These are phyloP conservation scores for Xylaria castorea DNA, from an alignment of 495 filamentous ascomycete genomes.

Conservation along the genomic window DNA sequence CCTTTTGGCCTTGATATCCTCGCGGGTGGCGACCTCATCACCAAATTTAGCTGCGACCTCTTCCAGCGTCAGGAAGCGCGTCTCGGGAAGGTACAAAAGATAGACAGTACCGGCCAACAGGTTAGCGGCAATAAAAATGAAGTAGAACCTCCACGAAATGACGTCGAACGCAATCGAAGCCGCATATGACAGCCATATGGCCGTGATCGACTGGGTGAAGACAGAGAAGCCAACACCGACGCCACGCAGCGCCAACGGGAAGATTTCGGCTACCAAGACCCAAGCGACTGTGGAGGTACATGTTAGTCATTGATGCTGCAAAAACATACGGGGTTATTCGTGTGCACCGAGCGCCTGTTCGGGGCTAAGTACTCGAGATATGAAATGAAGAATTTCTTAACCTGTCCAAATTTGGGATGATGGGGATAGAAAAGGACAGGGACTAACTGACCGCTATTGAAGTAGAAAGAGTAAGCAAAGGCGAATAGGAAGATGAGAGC, in stretches of 20 bases:
- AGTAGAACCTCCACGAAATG: conserved; percentile 54
- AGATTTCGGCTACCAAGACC: conserved; percentile 33
- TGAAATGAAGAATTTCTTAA: not conserved
- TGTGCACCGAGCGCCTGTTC: not conserved
- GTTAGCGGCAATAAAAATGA: conserved; percentile 42
- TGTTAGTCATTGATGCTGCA: conserved; percentile 10
- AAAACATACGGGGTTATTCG: not conserved
- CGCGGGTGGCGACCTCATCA: conserved; percentile 10
- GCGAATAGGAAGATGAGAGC: conserved; percentile 31
- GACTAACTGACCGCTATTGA: conserved; percentile 26
- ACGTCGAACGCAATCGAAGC: conserved; percentile 53
- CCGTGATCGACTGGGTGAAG: conserved; percentile 39
- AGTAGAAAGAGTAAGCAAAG: conserved; percentile 29
- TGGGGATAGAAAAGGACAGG: not conserved
- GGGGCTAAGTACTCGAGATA: no score
- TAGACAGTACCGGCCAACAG: conserved; percentile 22
- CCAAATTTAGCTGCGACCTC: conserved; percentile 30
- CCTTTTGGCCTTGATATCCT: not conserved
- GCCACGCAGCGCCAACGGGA: conserved; percentile 29
- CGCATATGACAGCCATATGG: conserved; percentile 57
- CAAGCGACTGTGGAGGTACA: conserved; percentile 1
- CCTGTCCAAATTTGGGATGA: not conserved
- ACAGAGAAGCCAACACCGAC: conserved; percentile 27
- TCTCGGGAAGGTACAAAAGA: conserved; percentile 32
- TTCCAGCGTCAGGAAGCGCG: conserved; percentile 28